Base-by-base conservation (phyloP, 106 monocot species). In the Phalaenopsis aphrodite region DNA sequence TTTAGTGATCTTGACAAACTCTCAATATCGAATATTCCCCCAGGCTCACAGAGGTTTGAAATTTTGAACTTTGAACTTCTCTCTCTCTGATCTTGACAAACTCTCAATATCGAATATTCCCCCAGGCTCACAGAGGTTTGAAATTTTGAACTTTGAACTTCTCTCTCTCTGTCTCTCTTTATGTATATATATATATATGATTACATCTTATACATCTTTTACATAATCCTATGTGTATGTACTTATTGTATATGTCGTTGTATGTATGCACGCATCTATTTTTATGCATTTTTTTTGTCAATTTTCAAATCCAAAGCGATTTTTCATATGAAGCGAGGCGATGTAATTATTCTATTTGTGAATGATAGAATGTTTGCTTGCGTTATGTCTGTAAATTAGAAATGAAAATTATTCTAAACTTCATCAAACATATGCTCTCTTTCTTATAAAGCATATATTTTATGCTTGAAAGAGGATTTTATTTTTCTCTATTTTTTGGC, bases 91-190 rank as follows among this genome's bases (percentile, higher is more conserved):
- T 36, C 90, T 96, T 42, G 96, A 96, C 87, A 91, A 94, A 86
- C 91, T 96, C 76, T 96, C 96, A 3, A 91, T 96, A 84, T 93
- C 96, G 30, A 96, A 96, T 84, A 76, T 96, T 74, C 68, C 85
- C 56, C 11, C 78, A 82, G 90, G 88, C 72, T 93, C 96, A 48
- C 47, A 84, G 78, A 87, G 92, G 95, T 94, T 48, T 69, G 65
- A 42, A 41, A 48, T 72, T n/a, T 73, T 47, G 16, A 42, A 43
- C 18, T 74, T 72, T 23, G 24, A n/a, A n/a, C n/a, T n/a, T n/a
- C 30, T 30, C 30, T 30, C 30, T 30, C 0, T 30, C 30, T 66
- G 71, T 30, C 30, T 30, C 30, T 30, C 30, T 30, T 0, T 30
- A 8, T 48, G 8, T 52, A 12, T 52, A 12, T 15, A 45, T 45